Evolutionary conservation across 805 yeast genomes (phyloP).

Genomic region (Ogataea ramenticola): DNA sequence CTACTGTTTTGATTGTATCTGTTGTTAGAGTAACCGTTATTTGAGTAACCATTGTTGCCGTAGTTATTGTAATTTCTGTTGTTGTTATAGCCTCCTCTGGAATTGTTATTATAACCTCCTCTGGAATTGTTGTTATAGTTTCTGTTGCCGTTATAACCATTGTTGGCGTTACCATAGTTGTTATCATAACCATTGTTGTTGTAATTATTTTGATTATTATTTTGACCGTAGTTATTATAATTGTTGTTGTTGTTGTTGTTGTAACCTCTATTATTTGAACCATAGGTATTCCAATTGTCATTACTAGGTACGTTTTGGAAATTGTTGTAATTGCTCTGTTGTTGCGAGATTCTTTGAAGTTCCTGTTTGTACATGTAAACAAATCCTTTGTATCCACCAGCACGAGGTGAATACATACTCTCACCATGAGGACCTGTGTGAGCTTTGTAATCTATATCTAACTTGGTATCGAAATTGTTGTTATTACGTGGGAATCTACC

Average conservation of each 20-base stretch:
- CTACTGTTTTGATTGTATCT: neutral
- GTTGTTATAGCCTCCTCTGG: slow-evolving; percentile 1
- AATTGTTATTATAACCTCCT: neutral
- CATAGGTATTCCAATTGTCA: slow-evolving; percentile 4
- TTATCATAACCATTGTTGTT: slow-evolving; percentile 12
- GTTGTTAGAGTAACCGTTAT: neutral
- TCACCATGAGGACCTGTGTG: slow-evolving; percentile 46
- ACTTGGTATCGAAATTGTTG: slow-evolving; percentile 16
- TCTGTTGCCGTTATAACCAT: slow-evolving; percentile 6
- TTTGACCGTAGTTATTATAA: slow-evolving; percentile 11
- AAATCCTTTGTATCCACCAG: slow-evolving; percentile 45
- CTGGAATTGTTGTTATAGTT: slow-evolving; percentile 3
- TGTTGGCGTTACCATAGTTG: slow-evolving; percentile 2
- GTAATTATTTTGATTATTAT: slow-evolving; percentile 9
- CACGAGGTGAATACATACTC: slow-evolving; percentile 37
- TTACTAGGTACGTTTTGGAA: slow-evolving; percentile 3
- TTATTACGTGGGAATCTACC: slow-evolving; percentile 27
- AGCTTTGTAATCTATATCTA: slow-evolving; percentile 27
- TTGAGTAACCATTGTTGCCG: slow-evolving; percentile 1
- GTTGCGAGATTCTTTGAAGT: slow-evolving; percentile 16
- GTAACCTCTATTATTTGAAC: slow-evolving; percentile 5
- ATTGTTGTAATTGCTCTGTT: slow-evolving; percentile 9
- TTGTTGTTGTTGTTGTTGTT: slow-evolving; percentile 8
- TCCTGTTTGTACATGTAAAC: slow-evolving; percentile 26
- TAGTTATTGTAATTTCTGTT: neutral